Base-by-base conservation (phyloP, 2,329 filamentous ascomycete species). In the Paecilomyces sp. region DNA sequence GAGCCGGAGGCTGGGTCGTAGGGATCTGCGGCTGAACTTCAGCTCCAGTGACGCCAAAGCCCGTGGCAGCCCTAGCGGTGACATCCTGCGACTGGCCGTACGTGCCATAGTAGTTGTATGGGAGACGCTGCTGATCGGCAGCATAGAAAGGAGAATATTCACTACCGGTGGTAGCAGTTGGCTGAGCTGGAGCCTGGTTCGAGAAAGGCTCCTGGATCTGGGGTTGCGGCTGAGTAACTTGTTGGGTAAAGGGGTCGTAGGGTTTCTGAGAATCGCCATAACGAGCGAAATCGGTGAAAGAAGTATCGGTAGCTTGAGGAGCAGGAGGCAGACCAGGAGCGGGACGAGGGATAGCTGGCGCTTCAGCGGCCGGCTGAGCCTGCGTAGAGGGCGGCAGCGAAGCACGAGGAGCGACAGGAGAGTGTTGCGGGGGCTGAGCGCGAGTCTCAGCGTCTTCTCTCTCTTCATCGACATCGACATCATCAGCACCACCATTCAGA, bases 381-480 rank as follows among this genome's bases (percentile, higher is more conserved):
- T 77, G 75, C n/a, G 71, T 74, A 1, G 69, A 78, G 70, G 92
- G 92, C 65, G 94, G 93, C 28, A 97, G 83, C 12, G 93, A 90
- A 63, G 94, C 88, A 68, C 92, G 87, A 63, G 94, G 93, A 58
- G 91, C 84, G 63, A 93, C 86, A 36, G 94, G 94, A 18, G 94
- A 97, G 72, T 96, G 92, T 66, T 93, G 91, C 30, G 93, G 93
- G 63, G 93, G 92, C 71, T 97, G 93, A 65, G 91, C 88, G 70
- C 93, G 88, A 59, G 94, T 97, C 81, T 97, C 93, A 50, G 93
- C 88, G 75, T 97, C 92, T 78, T 99, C 94, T 63, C 92, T 87
- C 70, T 97, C 92, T 64, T 93, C 92, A 71, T 97, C 94, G 63
- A 96, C 90, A 69, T 97, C 92, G 30, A 80, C 74, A 58, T 61